Evolutionary conservation across 345 rosid genomes (phyloP).

Genomic region (Aegle marmelos): DNA sequence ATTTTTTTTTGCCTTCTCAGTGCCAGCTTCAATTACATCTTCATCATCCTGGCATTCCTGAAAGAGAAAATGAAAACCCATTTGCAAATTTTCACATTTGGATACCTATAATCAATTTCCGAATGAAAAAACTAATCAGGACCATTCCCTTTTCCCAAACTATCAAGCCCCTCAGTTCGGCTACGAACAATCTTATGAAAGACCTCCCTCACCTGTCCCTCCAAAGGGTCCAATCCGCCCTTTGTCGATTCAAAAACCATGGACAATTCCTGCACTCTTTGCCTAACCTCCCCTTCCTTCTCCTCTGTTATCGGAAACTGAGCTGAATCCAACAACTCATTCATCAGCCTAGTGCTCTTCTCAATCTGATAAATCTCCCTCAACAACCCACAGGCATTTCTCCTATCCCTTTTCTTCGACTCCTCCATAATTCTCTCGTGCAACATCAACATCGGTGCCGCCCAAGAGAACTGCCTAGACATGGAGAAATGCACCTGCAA

Average conservation of each 20-base stretch:
- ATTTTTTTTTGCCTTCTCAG: background rate
- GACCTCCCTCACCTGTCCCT: conserved; percentile 76
- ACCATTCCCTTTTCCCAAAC: conserved; percentile 38
- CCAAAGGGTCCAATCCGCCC: conserved; percentile 77
- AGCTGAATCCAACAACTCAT: conserved; percentile 63
- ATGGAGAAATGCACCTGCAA: conserved; percentile 69
- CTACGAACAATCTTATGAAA: conserved; percentile 76
- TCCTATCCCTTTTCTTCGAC: conserved; percentile 72
- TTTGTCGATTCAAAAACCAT: conserved; percentile 48
- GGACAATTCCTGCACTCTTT: conserved; percentile 58
- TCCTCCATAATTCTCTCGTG: conserved; percentile 81
- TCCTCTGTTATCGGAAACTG: conserved; percentile 64
- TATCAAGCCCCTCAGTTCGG: conserved; percentile 82
- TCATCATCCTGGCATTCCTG: conserved; percentile 7
- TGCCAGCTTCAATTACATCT: conserved; percentile 13
- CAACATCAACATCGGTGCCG: conserved; percentile 51
- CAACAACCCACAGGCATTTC: conserved; percentile 72
- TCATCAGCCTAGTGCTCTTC: conserved; percentile 51
- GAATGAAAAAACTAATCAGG: conserved; percentile 22
- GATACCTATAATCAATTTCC: background rate
- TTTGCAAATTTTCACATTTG: conserved; percentile 10
- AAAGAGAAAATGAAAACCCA: conserved; percentile 5
- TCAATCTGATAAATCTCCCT: conserved; percentile 84
- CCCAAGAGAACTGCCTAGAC: conserved; percentile 74
- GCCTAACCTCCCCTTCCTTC: conserved; percentile 56